These are phyloP conservation scores for Leccinum pellstonianum DNA, from an alignment of 768 basidiomycete genomes.

Conservation along the genomic window DNA sequence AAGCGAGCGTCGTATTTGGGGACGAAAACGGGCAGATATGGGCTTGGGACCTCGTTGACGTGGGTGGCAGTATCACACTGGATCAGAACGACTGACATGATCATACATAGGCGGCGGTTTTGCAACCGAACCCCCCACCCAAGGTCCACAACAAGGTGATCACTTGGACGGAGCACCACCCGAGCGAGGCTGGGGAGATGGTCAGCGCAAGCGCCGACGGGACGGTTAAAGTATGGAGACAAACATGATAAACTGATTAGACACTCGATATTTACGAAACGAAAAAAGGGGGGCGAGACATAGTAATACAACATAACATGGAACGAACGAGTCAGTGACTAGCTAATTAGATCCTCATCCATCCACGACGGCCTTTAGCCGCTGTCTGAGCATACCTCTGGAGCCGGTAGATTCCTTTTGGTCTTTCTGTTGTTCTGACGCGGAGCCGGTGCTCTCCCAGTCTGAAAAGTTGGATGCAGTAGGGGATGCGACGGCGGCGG, in stretches of 20 bases:
- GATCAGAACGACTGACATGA: conserved; percentile 4
- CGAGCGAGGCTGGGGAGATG: conserved; percentile 76
- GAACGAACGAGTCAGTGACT: conserved; percentile 13
- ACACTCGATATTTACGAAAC: background rate
- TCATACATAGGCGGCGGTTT: conserved; percentile 57
- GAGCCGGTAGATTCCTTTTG: conserved; percentile 16
- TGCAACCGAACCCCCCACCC: conserved; percentile 72
- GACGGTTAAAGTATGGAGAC: conserved; percentile 85
- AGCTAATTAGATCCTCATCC: conserved; percentile 16
- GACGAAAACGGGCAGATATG: conserved; percentile 89
- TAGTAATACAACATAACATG: conserved; percentile 27
- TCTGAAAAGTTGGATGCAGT: conserved; percentile 32
- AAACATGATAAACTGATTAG: conserved; percentile 30
- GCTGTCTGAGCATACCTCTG: conserved; percentile 28
- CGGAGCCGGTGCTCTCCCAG: conserved; percentile 30
- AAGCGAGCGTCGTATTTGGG: conserved; percentile 79
- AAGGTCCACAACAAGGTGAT: conserved; percentile 81
- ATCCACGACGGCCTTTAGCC: conserved; percentile 31
- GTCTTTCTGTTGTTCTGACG: conserved; percentile 19
- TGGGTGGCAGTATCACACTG: conserved; percentile 36
- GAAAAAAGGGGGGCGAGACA: background rate
- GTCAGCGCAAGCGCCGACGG: conserved; percentile 91
- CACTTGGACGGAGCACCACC: conserved; percentile 92
- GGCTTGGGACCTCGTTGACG: conserved; percentile 93
- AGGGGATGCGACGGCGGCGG: conserved; percentile 25